phyloP scores from a whole-genome alignment of 352 stramenopile genomes.

The Phytophthora fragariae region DNA sequence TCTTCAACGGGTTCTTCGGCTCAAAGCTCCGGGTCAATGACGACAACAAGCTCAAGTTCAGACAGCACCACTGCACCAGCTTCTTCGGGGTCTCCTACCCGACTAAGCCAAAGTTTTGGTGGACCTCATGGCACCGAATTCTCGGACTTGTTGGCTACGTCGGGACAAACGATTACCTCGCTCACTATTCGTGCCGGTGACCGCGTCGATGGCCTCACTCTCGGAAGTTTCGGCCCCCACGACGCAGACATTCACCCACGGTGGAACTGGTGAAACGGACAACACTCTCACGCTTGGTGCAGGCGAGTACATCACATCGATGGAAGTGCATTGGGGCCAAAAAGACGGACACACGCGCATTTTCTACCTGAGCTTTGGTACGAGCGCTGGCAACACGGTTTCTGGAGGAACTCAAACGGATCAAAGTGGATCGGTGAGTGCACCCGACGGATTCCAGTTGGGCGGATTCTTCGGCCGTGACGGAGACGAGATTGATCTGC shows the following conservation, averaged over 20 bases:
- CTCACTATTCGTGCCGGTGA: slow-evolving; percentile 22
- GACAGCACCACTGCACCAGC: slow-evolving; percentile 1
- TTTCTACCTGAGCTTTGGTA: slow-evolving; percentile 29
- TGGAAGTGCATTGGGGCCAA: slow-evolving; percentile 33
- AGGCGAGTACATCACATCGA: slow-evolving; percentile 29
- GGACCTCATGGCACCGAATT: slow-evolving; percentile 27
- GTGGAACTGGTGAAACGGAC: slow-evolving; percentile 28
- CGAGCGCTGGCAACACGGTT: slow-evolving; percentile 25
- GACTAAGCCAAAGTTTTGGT: slow-evolving; percentile 8
- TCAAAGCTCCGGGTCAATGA: neutral
- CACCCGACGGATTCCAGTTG: slow-evolving; percentile 29
- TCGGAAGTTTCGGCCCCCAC: slow-evolving; percentile 22
- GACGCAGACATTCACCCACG: slow-evolving; percentile 26
- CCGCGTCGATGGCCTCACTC: slow-evolving; percentile 23
- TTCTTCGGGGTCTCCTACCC: neutral
- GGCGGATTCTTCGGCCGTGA: slow-evolving; percentile 36
- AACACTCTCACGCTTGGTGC: slow-evolving; percentile 20
- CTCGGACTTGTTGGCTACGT: slow-evolving; percentile 25
- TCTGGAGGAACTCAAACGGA: slow-evolving; percentile 27
- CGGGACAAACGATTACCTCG: slow-evolving; percentile 27
- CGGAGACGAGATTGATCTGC: slow-evolving; percentile 32
- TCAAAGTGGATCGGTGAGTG: slow-evolving; percentile 20
- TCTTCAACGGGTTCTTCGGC: slow-evolving; percentile 1
- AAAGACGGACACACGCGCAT: slow-evolving; percentile 29
- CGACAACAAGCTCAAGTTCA: neutral